phyloP scores from a whole-genome alignment of 805 yeast genomes.

The Metschnikowia lochheadii region DNA sequence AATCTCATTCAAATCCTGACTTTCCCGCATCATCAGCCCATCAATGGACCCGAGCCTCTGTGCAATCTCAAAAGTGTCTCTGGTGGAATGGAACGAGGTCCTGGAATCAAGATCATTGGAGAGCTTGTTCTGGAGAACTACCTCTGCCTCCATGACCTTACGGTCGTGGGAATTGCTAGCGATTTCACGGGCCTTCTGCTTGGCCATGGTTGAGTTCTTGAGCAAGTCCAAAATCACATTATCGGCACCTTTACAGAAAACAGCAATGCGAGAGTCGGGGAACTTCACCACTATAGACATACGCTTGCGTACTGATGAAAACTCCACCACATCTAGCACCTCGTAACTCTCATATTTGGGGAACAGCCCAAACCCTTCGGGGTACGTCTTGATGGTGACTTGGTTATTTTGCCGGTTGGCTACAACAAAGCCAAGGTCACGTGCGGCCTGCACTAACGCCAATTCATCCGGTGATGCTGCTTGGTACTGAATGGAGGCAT shows the following conservation, averaged over 20 bases:
- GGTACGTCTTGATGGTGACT: conserved; percentile 72
- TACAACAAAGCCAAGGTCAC: conserved; percentile 91
- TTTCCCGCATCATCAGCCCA: conserved; percentile 44
- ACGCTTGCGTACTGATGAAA: conserved; percentile 82
- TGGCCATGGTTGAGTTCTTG: conserved; percentile 54
- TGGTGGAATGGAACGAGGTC: conserved; percentile 30
- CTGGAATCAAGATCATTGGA: conserved; percentile 31
- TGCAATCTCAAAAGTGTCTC: conserved; percentile 21
- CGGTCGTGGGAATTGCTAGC: conserved; percentile 55
- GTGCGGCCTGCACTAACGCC: conserved; percentile 89
- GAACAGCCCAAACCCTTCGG: conserved; percentile 66
- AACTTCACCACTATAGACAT: conserved; percentile 84
- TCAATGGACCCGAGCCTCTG: conserved; percentile 44
- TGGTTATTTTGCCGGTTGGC: conserved; percentile 58
- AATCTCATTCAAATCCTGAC: conserved; percentile 51
- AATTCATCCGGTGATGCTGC: conserved; percentile 96
- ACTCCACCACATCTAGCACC: conserved; percentile 77
- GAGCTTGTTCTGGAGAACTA: conserved; percentile 55
- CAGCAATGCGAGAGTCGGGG: conserved; percentile 70
- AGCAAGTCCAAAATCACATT: conserved; percentile 78
- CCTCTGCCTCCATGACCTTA: conserved; percentile 73
- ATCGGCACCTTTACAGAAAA: conserved; percentile 95
- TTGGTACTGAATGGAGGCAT: conserved; percentile 68
- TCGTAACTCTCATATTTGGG: conserved; percentile 68
- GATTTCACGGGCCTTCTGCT: conserved; percentile 60